phyloP scores from a whole-genome alignment of 2,329 filamentous ascomycete species.

The Scedosporium minutisporum region DNA sequence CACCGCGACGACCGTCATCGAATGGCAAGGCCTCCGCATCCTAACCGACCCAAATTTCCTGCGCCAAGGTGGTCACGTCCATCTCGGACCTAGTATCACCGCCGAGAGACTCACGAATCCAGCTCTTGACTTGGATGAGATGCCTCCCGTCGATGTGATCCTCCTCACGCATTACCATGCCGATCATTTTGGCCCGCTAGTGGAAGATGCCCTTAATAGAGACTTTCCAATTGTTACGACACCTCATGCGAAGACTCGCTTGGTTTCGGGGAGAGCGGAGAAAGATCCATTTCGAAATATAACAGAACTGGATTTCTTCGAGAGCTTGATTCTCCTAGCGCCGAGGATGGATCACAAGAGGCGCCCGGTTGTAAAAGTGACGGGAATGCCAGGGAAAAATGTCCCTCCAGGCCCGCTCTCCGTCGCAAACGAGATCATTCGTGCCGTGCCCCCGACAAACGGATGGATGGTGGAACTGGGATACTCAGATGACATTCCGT shows the following conservation, averaged over 20 bases:
- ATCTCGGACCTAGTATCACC: slow-evolving; percentile 54
- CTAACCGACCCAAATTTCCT: slow-evolving; percentile 57
- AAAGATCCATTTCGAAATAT: slow-evolving; percentile 48
- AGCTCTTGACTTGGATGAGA: slow-evolving; percentile 46
- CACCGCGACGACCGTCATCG: slow-evolving; percentile 45
- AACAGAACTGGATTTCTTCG: slow-evolving; percentile 43
- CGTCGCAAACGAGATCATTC: slow-evolving; percentile 26
- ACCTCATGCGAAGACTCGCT: slow-evolving; percentile 44
- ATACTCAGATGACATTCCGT: slow-evolving; percentile 24
- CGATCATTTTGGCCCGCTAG: slow-evolving; percentile 31
- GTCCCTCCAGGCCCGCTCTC: slow-evolving; percentile 29
- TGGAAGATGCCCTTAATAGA: slow-evolving; percentile 29
- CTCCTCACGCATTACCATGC: slow-evolving; percentile 57
- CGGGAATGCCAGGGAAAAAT: slow-evolving; percentile 55
- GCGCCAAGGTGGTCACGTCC: slow-evolving; percentile 55
- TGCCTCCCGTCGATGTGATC: slow-evolving; percentile 50
- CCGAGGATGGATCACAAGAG: slow-evolving; percentile 17
- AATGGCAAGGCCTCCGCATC: slow-evolving; percentile 42
- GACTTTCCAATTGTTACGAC: slow-evolving; percentile 52
- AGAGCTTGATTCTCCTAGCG: slow-evolving; percentile 26
- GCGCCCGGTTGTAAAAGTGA: slow-evolving; percentile 41
- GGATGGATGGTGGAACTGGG: slow-evolving; percentile 58
- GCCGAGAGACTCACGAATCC: slow-evolving; percentile 46
- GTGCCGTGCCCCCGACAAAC: slow-evolving; percentile 50
- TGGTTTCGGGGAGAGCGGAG: slow-evolving; percentile 33